Evolutionary conservation across 2,329 filamentous ascomycete species (phyloP), one percentile per base, ranked within the genome.

Genomic region (Delphinella strobiligena): DNA sequence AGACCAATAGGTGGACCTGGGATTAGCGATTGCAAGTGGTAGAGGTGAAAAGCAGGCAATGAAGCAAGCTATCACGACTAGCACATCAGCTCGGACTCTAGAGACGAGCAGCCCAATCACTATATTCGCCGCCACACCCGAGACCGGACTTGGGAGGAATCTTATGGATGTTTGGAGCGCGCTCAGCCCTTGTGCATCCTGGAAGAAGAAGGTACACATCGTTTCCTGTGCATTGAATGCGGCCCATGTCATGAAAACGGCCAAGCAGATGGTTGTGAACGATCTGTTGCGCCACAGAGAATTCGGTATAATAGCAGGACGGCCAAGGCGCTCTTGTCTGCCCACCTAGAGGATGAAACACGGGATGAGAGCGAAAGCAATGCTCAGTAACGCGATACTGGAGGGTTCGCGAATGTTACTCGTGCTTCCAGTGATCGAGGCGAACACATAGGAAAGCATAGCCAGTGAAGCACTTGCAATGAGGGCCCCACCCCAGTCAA

Each of bases 221-320:
- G 60, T 54, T 44, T 59, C 61, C 3, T 55, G 50, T 4, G 54
- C 54, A 4, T 58, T 61, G 11, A 56, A 60, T 1, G 59, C 62
- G 27, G 58, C 53, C 59, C 59, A 62, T 1, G 53, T 54, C 5
- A 59, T 41, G 47, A 62, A 61, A n/a, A 63, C 56, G 11, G 40
- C 39, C 3, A 68, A 47, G 48, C 75, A 80, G 15, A 75, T 67
- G 18, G 59, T 64, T 0, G 71, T 67, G 48, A 80, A 80, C 2
- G 68, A 55, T 0, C 55, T 52, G 33, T 74, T 77, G n/a, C 58
- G 63, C 76, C 76, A 80, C 0, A 80, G 55, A 0, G 66, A 68
- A 51, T 80, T 79, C 0, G 76, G 76, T 16, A 80, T 78, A 5
- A 80, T 52, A 0, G 74, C 74, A 4, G 73, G 68, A 1, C 59